Conservation (phyloP, 371 early-diverging fungal genomes). For the Mortierella sp. region DNA sequence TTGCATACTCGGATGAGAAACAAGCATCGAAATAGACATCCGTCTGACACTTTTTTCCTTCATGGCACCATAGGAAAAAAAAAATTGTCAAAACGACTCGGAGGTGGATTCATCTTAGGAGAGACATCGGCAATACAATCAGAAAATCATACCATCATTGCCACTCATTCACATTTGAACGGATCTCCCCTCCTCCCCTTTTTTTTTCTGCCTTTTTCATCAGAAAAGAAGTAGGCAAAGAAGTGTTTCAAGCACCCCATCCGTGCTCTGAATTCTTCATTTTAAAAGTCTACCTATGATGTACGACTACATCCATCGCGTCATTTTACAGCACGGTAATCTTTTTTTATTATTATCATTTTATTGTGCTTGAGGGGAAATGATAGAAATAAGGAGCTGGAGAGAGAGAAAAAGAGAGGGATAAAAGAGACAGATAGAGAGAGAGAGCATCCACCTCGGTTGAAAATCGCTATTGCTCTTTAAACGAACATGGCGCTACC, state of each 20-base stretch:
- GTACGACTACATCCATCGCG: not conserved
- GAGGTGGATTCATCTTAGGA: not conserved
- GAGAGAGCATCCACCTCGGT: not conserved
- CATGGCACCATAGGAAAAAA: no score
- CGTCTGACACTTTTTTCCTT: no score
- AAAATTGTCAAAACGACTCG: not conserved
- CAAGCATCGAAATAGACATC: no score
- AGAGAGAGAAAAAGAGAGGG: not conserved
- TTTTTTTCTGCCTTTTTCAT: not conserved
- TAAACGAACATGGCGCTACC: not conserved
- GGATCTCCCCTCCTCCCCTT: not conserved
- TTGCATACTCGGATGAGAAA: no score
- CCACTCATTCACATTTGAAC: not conserved
- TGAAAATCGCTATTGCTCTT: not conserved
- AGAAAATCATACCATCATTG: not conserved
- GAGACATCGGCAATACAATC: not conserved
- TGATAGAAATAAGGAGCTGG: not conserved
- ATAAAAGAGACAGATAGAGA: not conserved
- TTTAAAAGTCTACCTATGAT: not conserved
- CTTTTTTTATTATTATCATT: not conserved
- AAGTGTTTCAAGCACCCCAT: not conserved
- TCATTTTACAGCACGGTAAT: not conserved
- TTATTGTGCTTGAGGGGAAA: not conserved
- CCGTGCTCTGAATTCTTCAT: not conserved
- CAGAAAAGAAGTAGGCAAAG: not conserved